Percentiles rank a stretch among this genome's conserved stretches.
These are phyloP conservation scores for Nitzschia palea DNA, from an alignment of 108 stramenopile species.

Conservation along the genomic window DNA sequence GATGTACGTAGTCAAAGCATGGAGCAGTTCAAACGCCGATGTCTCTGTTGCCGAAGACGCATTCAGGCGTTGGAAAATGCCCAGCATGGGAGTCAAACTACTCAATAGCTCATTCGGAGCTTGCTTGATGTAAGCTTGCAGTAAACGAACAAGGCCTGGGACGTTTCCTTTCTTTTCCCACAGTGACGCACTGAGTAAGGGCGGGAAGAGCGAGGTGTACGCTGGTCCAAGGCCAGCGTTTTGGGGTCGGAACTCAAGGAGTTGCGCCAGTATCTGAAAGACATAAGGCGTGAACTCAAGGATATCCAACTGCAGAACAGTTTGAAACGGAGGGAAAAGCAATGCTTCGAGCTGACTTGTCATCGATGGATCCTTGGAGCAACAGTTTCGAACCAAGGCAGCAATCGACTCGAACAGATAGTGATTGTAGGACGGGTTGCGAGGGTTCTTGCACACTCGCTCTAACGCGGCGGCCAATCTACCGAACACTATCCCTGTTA, in stretches of 20 bases:
- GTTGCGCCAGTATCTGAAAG: slow-evolving; percentile 96
- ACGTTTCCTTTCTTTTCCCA: slow-evolving; percentile 96
- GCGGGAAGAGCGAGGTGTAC: slow-evolving; percentile 82
- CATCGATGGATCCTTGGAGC: slow-evolving; percentile 63
- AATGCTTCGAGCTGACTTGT: slow-evolving; percentile 79
- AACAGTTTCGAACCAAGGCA: slow-evolving; percentile 80
- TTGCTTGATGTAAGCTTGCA: slow-evolving; percentile 86
- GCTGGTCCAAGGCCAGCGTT: slow-evolving; percentile 73
- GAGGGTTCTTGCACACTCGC: slow-evolving; percentile 92
- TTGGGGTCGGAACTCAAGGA: slow-evolving; percentile 82
- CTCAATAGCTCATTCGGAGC: slow-evolving; percentile 65
- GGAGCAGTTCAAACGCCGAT: slow-evolving; percentile 79
- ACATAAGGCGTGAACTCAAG: slow-evolving; percentile 97
- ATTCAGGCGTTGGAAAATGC: slow-evolving; percentile 91
- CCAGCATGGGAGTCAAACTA: slow-evolving; percentile 48
- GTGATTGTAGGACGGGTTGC: slow-evolving; percentile 97
- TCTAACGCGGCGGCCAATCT: slow-evolving; percentile 83
- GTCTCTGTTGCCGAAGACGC: slow-evolving; percentile 67
- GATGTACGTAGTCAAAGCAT: slow-evolving; percentile 58
- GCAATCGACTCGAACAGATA: slow-evolving; percentile 97
- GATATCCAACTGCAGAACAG: slow-evolving; percentile 90
- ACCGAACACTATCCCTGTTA: slow-evolving; percentile 79
- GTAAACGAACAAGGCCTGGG: slow-evolving; percentile 88
- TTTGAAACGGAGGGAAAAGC: slow-evolving; percentile 93
- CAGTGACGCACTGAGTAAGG: slow-evolving; percentile 78